These are phyloP conservation scores for Paradendryphiella salina DNA, from an alignment of 2,329 filamentous ascomycete species.

Conservation along the genomic window DNA sequence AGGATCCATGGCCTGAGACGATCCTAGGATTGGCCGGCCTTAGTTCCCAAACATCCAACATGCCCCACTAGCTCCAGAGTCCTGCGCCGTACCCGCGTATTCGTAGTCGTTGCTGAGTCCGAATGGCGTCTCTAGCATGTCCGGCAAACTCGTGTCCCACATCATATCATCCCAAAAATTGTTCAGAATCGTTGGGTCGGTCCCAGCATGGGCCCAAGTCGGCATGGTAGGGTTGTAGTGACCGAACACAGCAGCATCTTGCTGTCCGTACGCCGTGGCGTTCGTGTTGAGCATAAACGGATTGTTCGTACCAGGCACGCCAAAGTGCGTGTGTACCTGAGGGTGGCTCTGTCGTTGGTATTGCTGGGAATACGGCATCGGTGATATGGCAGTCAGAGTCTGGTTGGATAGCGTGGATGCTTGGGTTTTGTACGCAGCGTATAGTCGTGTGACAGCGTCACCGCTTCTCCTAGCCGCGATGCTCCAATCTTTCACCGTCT, in stretches of 20 bases:
- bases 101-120: slow-evolving; percentile 43
- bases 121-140: slow-evolving; percentile 45
- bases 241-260: background rate
- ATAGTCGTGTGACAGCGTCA: slow-evolving; percentile 49
- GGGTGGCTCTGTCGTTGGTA: slow-evolving; percentile 13
- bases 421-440: slow-evolving; percentile 47
- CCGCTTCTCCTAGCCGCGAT: slow-evolving; percentile 51
- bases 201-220: slow-evolving; percentile 28
- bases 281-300: slow-evolving; percentile 23
- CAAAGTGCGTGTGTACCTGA: slow-evolving; percentile 19
- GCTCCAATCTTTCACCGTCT: slow-evolving; percentile 50
- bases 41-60: slow-evolving; percentile 47
- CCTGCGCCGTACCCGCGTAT: slow-evolving; percentile 40
- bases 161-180: slow-evolving; percentile 50
- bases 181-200: slow-evolving; percentile 38
- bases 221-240: slow-evolving; percentile 38
- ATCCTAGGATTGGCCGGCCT: background rate
- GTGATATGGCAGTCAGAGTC: slow-evolving; percentile 18
- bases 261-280: slow-evolving; percentile 5
- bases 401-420: slow-evolving; percentile 21
- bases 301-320: slow-evolving; percentile 14
- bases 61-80: slow-evolving; percentile 34
- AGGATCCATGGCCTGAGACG: too few relatives aligned
- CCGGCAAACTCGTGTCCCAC: slow-evolving; percentile 48
- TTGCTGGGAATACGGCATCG: slow-evolving; percentile 11